Evolutionary conservation across 2,329 filamentous ascomycete genomes (phyloP).

Genomic region (Whalleya microplaca): DNA sequence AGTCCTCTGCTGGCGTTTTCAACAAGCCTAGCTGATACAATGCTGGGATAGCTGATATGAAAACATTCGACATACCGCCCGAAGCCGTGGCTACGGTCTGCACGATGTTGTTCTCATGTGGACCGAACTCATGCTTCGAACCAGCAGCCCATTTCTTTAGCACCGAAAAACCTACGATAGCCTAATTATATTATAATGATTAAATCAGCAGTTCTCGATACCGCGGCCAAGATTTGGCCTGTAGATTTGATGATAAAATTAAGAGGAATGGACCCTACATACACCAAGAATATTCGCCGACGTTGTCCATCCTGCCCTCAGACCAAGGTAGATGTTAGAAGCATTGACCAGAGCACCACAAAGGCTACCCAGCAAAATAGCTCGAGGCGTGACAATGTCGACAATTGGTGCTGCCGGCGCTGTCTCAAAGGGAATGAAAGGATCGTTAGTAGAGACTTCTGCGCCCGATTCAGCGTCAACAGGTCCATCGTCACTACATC

Average conservation of each 20-base stretch:
- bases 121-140: constrained; percentile 43
- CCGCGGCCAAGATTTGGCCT: neutral
- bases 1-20: constrained; percentile 45
- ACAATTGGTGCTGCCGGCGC: neutral
- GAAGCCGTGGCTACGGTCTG: constrained; percentile 54
- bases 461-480: neutral
- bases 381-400: constrained; percentile 3
- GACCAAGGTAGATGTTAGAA: constrained; percentile 4
- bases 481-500: neutral
- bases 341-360: constrained; percentile 6
- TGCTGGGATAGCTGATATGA: constrained; percentile 53
- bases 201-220: neutral
- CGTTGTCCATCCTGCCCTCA: constrained; percentile 4
- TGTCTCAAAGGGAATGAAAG: neutral
- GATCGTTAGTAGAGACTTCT: neutral
- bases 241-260: neutral
- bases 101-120: constrained; percentile 55
- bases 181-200: neutral
- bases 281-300: neutral
- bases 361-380: neutral
- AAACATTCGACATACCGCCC: constrained; percentile 52
- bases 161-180: neutral
- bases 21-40: constrained; percentile 51
- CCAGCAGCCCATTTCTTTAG: constrained; percentile 1
- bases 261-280: neutral